Evolutionary conservation across 179 eudicot species (phyloP).

Genomic region (Camellia oleifera): DNA sequence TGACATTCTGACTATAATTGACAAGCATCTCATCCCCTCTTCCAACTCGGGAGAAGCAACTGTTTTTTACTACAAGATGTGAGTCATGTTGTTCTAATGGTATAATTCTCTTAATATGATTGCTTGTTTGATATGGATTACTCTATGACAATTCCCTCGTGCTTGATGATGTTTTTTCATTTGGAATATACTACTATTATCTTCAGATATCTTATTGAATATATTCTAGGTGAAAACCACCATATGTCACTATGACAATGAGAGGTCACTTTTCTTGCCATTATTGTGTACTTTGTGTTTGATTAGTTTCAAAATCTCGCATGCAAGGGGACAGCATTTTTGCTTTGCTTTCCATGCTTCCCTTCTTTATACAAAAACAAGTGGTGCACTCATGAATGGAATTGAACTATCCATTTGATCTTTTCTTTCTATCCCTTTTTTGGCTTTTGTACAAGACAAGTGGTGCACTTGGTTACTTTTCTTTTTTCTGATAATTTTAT

Average conservation of each 20-base stretch:
- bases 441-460: too few relatives aligned
- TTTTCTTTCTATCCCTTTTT: background rate
- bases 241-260: too few relatives aligned
- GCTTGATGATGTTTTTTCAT: background rate
- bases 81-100: slow-evolving; percentile 21
- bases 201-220: background rate
- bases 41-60: slow-evolving; percentile 84
- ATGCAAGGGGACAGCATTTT: too few relatives aligned
- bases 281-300: too few relatives aligned
- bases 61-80: slow-evolving; percentile 96
- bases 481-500: background rate
- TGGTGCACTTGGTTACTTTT: background rate
- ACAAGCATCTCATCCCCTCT: slow-evolving; percentile 75
- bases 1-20: slow-evolving; percentile 75
- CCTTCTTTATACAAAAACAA: too few relatives aligned
- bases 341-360: too few relatives aligned
- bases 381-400: background rate
- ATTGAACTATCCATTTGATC: background rate
- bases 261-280: too few relatives aligned
- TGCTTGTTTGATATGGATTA: background rate
- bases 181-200: background rate
- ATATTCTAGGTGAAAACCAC: background rate
- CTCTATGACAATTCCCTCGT: background rate
- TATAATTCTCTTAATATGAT: background rate
- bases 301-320: too few relatives aligned